Evolutionary conservation across 192 early-diverging fungal species (phyloP), one percentile per base, ranked within the genome.

Genomic region (Bifiguratus adelaidae): DNA sequence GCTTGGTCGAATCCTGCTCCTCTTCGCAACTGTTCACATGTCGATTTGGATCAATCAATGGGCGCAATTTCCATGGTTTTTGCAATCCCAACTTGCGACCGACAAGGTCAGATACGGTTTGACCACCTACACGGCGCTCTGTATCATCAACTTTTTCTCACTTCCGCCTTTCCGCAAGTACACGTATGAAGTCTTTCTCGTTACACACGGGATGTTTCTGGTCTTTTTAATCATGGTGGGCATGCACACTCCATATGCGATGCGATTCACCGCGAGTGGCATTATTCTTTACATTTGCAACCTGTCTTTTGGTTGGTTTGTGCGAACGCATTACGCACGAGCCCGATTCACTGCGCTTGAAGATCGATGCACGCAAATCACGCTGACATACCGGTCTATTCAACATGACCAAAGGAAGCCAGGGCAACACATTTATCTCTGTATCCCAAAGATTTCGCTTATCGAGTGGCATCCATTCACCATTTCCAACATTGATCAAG

Each of bases 401-500:
- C n/a, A 44, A 0, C 67, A 66, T 58, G 18, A 26, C 1, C 53
- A 65, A 5, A 15, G 7, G 7, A 15, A 21, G 7, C 18, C 37
- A 21, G 72, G 72, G 1, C 68, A 74, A 23, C 59, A 67, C 48
- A 45, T 74, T 6, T 65, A 59, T 32, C 35, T 74, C 15, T 70
- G 67, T 46, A 58, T 74, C 2, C 72, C 72, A 4, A 54, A 53
- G 6, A 51, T 74, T 6, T 74, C 72, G 3, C n/a, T 45, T 20
- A 64, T 67, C 34, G 58, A 74, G 32, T 74, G 72, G 72, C 72
- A 74, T 43, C 72, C 72, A 8, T 74, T 74, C 33, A 74, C 72
- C 2, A 67, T 74, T 18, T 61, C 68, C 30, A 61, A 45, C 41
- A 34, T 55, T 2, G 36, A 47, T 5, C 24, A 42, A 3, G 56